A percentile compares a stretch with the other conserved stretches of the same genome.
phyloP scores from a whole-genome alignment of 768 basidiomycete genomes.

The Clathrus columnatus region DNA sequence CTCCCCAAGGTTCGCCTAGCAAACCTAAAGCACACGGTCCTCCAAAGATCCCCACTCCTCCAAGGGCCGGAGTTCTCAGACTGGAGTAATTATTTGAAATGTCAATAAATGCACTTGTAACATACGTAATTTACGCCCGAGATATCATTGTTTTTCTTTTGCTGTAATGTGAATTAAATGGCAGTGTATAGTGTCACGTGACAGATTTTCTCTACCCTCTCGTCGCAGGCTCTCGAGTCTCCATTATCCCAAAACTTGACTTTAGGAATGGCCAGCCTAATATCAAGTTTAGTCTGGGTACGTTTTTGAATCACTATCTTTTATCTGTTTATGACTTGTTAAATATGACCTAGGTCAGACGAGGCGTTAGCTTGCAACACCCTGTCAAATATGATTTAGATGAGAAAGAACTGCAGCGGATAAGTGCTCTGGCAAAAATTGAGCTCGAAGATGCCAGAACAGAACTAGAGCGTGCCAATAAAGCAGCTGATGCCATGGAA shows the following conservation, averaged over 20 bases:
- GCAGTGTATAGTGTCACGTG: too few relatives aligned
- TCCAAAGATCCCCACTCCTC: slow-evolving; percentile 34
- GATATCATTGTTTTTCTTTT: too few relatives aligned
- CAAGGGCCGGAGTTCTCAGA: slow-evolving; percentile 36
- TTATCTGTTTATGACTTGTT: neutral
- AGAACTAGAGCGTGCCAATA: slow-evolving; percentile 76
- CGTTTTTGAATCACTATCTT: slow-evolving; percentile 1
- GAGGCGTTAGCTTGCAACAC: slow-evolving; percentile 64
- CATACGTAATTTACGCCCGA: too few relatives aligned
- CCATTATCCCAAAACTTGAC: too few relatives aligned
- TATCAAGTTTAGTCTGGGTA: slow-evolving; percentile 60
- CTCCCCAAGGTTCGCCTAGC: slow-evolving; percentile 19
- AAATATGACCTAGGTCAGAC: slow-evolving; percentile 51
- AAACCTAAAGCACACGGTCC: slow-evolving; percentile 17
- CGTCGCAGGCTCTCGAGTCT: too few relatives aligned
- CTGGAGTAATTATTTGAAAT: slow-evolving; percentile 1
- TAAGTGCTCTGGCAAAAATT: slow-evolving; percentile 77
- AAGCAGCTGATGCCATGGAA: slow-evolving; percentile 65
- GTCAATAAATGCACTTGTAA: too few relatives aligned
- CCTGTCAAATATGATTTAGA: slow-evolving; percentile 87
- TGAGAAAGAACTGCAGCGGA: slow-evolving; percentile 81
- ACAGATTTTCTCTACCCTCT: too few relatives aligned
- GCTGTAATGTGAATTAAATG: too few relatives aligned
- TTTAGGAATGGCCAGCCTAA: slow-evolving; percentile 56
- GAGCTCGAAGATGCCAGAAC: slow-evolving; percentile 85